These are phyloP conservation scores for Ogataea zsoltii DNA, from an alignment of 805 yeast genomes.

Conservation along the genomic window DNA sequence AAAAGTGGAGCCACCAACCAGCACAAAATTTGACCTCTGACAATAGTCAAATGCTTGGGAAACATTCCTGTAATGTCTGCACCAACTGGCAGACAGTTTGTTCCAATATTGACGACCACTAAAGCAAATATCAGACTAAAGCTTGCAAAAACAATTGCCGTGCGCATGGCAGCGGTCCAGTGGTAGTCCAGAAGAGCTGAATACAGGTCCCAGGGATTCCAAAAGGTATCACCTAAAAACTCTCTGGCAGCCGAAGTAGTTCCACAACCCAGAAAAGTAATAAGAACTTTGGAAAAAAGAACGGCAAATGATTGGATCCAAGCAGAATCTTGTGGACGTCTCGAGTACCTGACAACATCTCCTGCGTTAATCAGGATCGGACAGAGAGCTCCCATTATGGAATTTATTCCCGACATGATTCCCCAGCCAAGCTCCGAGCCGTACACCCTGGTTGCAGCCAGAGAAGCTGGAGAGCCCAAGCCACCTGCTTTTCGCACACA, in stretches of 20 bases:
- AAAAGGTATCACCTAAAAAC: slow-evolving; percentile 19
- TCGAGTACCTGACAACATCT: slow-evolving; percentile 18
- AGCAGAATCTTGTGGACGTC: slow-evolving; percentile 10
- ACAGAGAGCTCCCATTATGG: slow-evolving; percentile 18
- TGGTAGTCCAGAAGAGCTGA: slow-evolving; percentile 25
- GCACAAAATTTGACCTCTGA: slow-evolving; percentile 18
- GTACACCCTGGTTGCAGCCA: slow-evolving; percentile 1
- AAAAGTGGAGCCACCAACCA: slow-evolving; percentile 14
- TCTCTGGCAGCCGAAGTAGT: slow-evolving; percentile 12
- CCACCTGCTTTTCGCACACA: slow-evolving; percentile 17
- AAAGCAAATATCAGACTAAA: slow-evolving; percentile 15
- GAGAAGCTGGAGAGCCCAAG: slow-evolving; percentile 10
- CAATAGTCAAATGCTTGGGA: slow-evolving; percentile 28
- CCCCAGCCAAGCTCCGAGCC: slow-evolving; percentile 9
- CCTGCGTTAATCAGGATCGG: slow-evolving; percentile 18
- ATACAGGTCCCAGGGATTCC: slow-evolving; percentile 31
- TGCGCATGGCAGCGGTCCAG: slow-evolving; percentile 27
- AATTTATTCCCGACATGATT: slow-evolving; percentile 13
- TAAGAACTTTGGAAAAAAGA: slow-evolving; percentile 11
- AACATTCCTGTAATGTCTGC: slow-evolving; percentile 27
- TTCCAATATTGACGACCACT: slow-evolving; percentile 29
- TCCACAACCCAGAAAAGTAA: slow-evolving; percentile 15
- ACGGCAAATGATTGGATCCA: slow-evolving; percentile 15
- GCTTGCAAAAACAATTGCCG: slow-evolving; percentile 22
- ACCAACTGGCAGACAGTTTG: slow-evolving; percentile 22